phyloP scores from a whole-genome alignment of 2,329 filamentous ascomycete species.

The Microsporum audouinii region DNA sequence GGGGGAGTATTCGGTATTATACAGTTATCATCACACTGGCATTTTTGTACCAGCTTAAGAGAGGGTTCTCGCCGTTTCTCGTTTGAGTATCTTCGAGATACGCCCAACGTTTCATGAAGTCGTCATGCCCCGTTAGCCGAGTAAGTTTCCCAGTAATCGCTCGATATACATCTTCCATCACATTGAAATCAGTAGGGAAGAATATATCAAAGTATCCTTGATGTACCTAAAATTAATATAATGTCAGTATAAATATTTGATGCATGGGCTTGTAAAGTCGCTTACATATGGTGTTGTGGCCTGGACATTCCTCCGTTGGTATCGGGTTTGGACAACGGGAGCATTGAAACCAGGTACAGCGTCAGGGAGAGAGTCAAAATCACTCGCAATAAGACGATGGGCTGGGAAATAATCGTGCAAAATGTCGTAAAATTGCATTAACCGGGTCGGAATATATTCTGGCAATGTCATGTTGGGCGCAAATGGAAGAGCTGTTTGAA shows the following conservation, averaged over 20 bases:
- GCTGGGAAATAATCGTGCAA: constrained; percentile 78
- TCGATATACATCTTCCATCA: constrained; percentile 84
- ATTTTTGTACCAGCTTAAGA: constrained; percentile 90
- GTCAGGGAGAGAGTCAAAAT: constrained; percentile 80
- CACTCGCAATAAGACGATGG: constrained; percentile 76
- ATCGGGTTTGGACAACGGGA: constrained; percentile 92
- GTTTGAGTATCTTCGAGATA: constrained; percentile 83
- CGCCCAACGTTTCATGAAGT: constrained; percentile 83
- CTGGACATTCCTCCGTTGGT: constrained; percentile 72
- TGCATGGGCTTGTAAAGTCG: constrained; percentile 10
- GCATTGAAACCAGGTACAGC: constrained; percentile 75
- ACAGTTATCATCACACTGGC: constrained; percentile 84
- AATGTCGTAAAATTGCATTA: constrained; percentile 96
- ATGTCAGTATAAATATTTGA: neutral
- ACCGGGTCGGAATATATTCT: constrained; percentile 85
- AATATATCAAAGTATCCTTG: constrained; percentile 99
- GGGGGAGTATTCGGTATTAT: constrained; percentile 31
- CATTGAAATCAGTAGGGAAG: constrained; percentile 88
- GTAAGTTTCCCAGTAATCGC: constrained; percentile 88
- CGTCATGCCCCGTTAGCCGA: constrained; percentile 71
- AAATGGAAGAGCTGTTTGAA: constrained; percentile 57
- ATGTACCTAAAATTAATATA: constrained; percentile 56
- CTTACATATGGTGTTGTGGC: constrained; percentile 81
- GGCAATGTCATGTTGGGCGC: constrained; percentile 64
- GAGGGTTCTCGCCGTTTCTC: constrained; percentile 79